Evolutionary conservation across 2,329 filamentous ascomycete genomes (phyloP), one percentile per base, ranked within the genome.

Genomic region (Fusarium coicis): DNA sequence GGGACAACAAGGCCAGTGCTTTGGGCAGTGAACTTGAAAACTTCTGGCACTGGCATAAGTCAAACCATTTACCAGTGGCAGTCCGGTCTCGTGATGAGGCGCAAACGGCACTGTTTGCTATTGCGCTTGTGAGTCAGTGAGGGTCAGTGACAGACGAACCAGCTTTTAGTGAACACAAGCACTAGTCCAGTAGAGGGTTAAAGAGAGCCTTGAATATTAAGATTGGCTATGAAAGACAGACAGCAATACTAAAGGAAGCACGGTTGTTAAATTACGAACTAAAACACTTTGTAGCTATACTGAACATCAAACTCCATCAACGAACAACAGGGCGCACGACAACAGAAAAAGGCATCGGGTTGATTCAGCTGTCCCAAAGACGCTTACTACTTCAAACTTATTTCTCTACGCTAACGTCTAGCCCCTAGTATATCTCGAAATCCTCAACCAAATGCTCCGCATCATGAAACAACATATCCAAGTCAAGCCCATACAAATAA

Each of bases 401-500:
- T 9, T 0, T 34, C 1, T 28, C 5, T 4, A 3, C 2, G 18
- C 10, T 40, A 4, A 18, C 2, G 2, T 15, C 4, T 5, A 10
- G 2, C 4, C 28, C 8, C 37, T 16, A 68, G 19, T 16, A 57
- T 7, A 72, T 59, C 12, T n/a, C 21, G 1, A 72, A 72, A 4
- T 59, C 36, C 3, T 72, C 63, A 1, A 50, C 68, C 4, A 59
- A 8, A 36, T 69, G 69, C 10, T 43, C 63, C 19, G 32, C 28
- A 5, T 69, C n/a, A 15, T 44, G 21, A 9, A 72, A 72, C 5
- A 72, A 0, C 6, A 34, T 36, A 3, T 72, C 65, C 2, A 72
- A 14, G 8, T 65, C 23, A 10, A 72, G 11, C 1, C 57, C 63
- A 30, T 72, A 32, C 43, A 72, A 7, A 36, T 72, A 69, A 12